Evolutionary conservation across 148 eudicot species (phyloP).

Genomic region (Chenopodium formosanum): DNA sequence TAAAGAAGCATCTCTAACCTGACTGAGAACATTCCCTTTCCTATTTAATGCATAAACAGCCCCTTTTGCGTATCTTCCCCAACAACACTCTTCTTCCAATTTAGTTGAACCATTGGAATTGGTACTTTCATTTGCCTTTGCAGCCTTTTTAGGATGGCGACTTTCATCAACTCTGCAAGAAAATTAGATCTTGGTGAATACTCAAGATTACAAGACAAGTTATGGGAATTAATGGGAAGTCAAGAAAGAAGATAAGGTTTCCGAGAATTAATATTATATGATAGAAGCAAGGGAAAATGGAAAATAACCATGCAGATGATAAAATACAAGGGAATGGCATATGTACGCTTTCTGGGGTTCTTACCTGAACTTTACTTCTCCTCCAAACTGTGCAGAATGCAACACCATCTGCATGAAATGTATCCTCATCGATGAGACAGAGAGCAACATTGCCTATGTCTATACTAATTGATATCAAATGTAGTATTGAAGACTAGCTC

Average conservation of each 20-base stretch:
- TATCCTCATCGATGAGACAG: slow-evolving; percentile 5
- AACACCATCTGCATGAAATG: slow-evolving; percentile 52
- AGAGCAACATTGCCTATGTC: not conserved
- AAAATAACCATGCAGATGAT: not conserved
- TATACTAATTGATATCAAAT: not conserved
- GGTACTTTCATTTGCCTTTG: slow-evolving; percentile 33
- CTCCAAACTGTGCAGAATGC: slow-evolving; percentile 75
- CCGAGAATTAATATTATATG: not conserved
- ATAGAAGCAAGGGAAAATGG: not conserved
- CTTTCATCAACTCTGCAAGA: slow-evolving; percentile 65
- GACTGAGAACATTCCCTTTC: slow-evolving; percentile 57
- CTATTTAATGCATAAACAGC: slow-evolving; percentile 84
- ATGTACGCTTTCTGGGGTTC: not conserved
- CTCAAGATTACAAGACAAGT: not conserved
- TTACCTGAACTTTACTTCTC: slow-evolving; percentile 90
- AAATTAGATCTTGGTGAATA: not conserved
- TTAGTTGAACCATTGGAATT: slow-evolving; percentile 36
- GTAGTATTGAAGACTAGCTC: not conserved
- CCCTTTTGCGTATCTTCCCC: slow-evolving; percentile 95
- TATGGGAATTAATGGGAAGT: not conserved
- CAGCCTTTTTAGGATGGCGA: slow-evolving; percentile 42
- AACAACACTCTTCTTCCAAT: slow-evolving; percentile 53
- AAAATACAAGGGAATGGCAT: not conserved
- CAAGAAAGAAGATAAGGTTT: not conserved
- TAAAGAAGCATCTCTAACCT: slow-evolving; percentile 39